Conservation (phyloP, 1,284 basidiomycete genomes). For the Lignosus rhinocerotis region DNA sequence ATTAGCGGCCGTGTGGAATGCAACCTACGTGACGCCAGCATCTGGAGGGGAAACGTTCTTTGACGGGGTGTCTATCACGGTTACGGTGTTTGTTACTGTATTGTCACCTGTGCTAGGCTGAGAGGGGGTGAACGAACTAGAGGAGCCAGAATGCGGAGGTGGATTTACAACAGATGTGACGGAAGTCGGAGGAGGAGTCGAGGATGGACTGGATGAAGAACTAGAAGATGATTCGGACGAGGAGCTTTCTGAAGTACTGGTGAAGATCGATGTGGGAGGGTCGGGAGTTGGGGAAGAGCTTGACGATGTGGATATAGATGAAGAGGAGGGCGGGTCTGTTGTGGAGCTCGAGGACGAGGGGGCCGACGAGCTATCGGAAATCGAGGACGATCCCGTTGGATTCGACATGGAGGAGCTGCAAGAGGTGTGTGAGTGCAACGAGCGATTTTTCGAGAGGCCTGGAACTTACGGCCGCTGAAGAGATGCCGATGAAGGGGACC, state of each 20-base stretch:
- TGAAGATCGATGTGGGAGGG: conserved; percentile 1
- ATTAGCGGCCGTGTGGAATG: neutral
- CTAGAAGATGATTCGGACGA: conserved; percentile 11
- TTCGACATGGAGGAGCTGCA: conserved; percentile 7
- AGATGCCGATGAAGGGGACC: conserved; percentile 2
- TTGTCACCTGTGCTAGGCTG: neutral
- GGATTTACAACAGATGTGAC: neutral
- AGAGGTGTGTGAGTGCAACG: neutral
- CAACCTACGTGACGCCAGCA: conserved; percentile 6
- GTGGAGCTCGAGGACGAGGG: conserved; percentile 12
- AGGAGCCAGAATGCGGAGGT: neutral
- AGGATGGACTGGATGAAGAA: conserved; percentile 9
- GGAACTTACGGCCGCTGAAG: conserved; percentile 6
- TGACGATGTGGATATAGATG: conserved; percentile 6
- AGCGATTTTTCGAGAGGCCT: neutral
- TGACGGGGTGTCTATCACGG: neutral
- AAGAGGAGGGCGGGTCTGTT: conserved; percentile 12
- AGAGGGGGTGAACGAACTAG: conserved; percentile 5
- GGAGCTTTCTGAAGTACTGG: neutral
- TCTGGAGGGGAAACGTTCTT: neutral
- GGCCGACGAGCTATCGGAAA: conserved; percentile 5
- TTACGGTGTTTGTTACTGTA: neutral
- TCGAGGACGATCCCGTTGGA: conserved; percentile 7
- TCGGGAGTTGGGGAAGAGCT: conserved; percentile 11
- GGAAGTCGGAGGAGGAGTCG: conserved; percentile 4